Evolutionary conservation across 192 early-diverging fungal genomes (phyloP).

Genomic region (Backusella australiensis): DNA sequence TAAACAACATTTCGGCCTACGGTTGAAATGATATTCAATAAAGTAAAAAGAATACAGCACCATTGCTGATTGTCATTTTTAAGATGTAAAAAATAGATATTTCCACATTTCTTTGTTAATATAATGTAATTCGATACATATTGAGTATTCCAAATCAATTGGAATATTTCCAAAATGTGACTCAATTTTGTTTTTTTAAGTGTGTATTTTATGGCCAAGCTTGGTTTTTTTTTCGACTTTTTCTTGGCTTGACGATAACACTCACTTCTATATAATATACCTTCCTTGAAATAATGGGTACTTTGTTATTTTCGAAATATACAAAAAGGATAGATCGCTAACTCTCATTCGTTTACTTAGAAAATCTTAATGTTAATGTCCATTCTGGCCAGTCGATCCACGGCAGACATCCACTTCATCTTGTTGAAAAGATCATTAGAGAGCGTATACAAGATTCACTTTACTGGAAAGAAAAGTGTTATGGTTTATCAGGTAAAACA

Average conservation of each 20-base stretch:
- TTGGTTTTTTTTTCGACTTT: background rate
- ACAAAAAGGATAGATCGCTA: no score
- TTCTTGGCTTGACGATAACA: background rate
- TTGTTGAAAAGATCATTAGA: constrained; percentile 93
- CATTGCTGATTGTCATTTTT: no score
- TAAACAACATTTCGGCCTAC: no score
- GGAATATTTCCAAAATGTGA: background rate
- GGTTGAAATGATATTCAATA: no score
- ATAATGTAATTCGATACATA: no score
- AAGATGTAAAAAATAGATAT: no score
- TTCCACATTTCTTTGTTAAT: no score
- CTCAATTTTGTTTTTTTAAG: background rate
- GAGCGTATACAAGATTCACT: constrained; percentile 86
- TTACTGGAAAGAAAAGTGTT: constrained; percentile 98
- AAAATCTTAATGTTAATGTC: constrained; percentile 57
- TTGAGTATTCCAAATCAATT: no score
- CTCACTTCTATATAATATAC: background rate
- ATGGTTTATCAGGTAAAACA: constrained; percentile 76
- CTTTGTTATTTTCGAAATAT: no score
- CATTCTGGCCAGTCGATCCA: constrained; percentile 71
- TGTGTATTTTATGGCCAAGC: background rate
- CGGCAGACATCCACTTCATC: constrained; percentile 90
- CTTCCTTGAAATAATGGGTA: background rate
- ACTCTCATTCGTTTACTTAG: background rate
- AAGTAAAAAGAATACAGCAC: no score